Evolutionary conservation across 805 yeast genomes (phyloP).

Genomic region (Candida verbasci): DNA sequence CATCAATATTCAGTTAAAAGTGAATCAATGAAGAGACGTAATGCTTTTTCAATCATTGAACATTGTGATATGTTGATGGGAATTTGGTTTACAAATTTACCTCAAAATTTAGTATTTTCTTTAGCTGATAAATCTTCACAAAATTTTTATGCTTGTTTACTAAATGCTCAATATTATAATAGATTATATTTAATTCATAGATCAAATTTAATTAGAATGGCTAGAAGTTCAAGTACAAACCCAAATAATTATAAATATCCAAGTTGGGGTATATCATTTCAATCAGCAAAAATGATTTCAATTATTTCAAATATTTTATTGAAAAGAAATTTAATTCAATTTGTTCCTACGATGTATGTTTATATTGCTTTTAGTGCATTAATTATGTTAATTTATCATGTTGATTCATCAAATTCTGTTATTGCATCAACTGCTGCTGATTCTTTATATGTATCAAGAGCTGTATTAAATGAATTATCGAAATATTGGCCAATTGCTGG

Average conservation of each 20-base stretch:
- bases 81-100: constrained; percentile 67
- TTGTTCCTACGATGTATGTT: constrained; percentile 56
- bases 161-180: constrained; percentile 69
- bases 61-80: constrained; percentile 77
- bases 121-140: constrained; percentile 51
- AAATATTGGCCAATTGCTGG: constrained; percentile 37
- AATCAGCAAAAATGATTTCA: constrained; percentile 73
- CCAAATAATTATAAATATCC: constrained; percentile 51
- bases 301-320: constrained; percentile 54
- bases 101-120: constrained; percentile 58
- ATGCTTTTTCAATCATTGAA: constrained; percentile 45
- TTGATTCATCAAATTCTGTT: constrained; percentile 39
- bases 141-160: constrained; percentile 51
- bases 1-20: constrained; percentile 71
- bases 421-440: constrained; percentile 42
- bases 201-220: constrained; percentile 56
- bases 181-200: constrained; percentile 69
- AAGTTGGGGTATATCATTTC: constrained; percentile 79
- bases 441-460: constrained; percentile 33
- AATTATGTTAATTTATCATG: constrained; percentile 69
- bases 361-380: constrained; percentile 61
- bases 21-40: constrained; percentile 45
- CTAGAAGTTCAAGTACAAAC: constrained; percentile 33
- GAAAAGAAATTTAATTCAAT: constrained; percentile 44
- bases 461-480: constrained; percentile 34